A percentile compares a stretch with the other conserved stretches of the same genome.
Evolutionary conservation across 2,329 filamentous ascomycete genomes (phyloP).

Genomic region (Diaporthe capsici): DNA sequence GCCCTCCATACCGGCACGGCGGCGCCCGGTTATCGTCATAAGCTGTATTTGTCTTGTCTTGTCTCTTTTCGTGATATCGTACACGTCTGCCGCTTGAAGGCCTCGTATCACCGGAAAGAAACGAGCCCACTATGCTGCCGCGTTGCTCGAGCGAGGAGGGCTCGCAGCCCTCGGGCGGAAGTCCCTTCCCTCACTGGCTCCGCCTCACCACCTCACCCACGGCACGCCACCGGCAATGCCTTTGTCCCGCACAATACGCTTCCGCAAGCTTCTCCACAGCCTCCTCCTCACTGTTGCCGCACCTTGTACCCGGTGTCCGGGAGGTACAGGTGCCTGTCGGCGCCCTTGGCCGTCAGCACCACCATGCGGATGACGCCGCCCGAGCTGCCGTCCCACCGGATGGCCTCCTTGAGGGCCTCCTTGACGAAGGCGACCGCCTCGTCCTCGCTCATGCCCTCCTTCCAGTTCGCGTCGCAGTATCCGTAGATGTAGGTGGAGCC

Average conservation of each 20-base stretch:
- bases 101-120: background rate
- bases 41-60: slow-evolving; percentile 26
- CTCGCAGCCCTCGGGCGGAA: background rate
- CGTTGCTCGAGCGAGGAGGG: background rate
- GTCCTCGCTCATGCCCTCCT: slow-evolving; percentile 91
- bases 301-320: slow-evolving; percentile 90
- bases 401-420: slow-evolving; percentile 89
- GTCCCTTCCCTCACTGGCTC: background rate
- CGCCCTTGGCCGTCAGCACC: slow-evolving; percentile 90
- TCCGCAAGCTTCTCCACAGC: slow-evolving; percentile 44
- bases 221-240: background rate
- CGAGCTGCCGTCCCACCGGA: slow-evolving; percentile 99
- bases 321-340: slow-evolving; percentile 93
- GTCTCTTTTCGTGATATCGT: slow-evolving; percentile 32
- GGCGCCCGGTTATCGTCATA: background rate
- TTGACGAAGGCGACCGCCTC: slow-evolving; percentile 96
- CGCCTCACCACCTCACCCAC: background rate
- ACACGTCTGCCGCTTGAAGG: background rate
- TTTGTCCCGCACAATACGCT: slow-evolving; percentile 37
- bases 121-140: background rate
- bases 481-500: slow-evolving; percentile 99
- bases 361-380: slow-evolving; percentile 99
- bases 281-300: slow-evolving; percentile 69
- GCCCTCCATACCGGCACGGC: too few species aligned
- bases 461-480: slow-evolving; percentile 97